Base-by-base conservation (phyloP, 371 early-diverging fungal species). In the Rhizopus sp. region DNA sequence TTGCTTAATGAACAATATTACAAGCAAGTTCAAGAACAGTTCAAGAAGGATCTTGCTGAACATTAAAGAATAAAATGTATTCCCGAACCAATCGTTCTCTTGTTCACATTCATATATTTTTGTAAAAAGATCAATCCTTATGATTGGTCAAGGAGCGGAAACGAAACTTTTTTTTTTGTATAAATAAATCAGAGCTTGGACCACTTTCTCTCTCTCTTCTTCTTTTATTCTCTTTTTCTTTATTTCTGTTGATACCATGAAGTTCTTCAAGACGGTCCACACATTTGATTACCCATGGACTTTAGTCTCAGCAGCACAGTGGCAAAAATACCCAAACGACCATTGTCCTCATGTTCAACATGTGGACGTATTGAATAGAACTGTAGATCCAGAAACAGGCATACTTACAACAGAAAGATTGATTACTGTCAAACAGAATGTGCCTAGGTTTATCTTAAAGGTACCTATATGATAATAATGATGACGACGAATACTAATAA, bases 271-370 rank as follows among this genome's bases (percentile, higher is more conserved):
- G 69, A 77, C 84, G 29, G 66, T 82, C 29, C 87, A 90, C 64
- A 80, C 77, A 23, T 85, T 84, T 69, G 62, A 77, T 54, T 89
- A 95, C 78, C 79, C 87, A 58, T 98, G 96, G 94, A 82, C 73
- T 16, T 82, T 89, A 13, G 91, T 96, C 17, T 94, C 96, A 17
- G 81, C 88, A 10, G 98, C 95, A 45, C 89, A 93, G 72, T 98
- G 94, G 94, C 85, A 88, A 69, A 98, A 98, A 77, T 98, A 98
- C 75, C 98, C 98, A 7, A 98, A 98, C 70, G 93, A 92, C 38
- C 80, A 87, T 42, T 87, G 93, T 34, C 84, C 90, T 50, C 98
- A 98, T 62, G 97, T 98, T 49, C 68, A 90, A 40, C 88, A 91
- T 60, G 94, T 95, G 32, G 98, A 97, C 76, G 86, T 93, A 29